Percentiles rank a stretch among this genome's conserved stretches.
These are phyloP conservation scores for Rhododendron henanense DNA, from an alignment of 148 eudicot genomes.

Conservation along the genomic window DNA sequence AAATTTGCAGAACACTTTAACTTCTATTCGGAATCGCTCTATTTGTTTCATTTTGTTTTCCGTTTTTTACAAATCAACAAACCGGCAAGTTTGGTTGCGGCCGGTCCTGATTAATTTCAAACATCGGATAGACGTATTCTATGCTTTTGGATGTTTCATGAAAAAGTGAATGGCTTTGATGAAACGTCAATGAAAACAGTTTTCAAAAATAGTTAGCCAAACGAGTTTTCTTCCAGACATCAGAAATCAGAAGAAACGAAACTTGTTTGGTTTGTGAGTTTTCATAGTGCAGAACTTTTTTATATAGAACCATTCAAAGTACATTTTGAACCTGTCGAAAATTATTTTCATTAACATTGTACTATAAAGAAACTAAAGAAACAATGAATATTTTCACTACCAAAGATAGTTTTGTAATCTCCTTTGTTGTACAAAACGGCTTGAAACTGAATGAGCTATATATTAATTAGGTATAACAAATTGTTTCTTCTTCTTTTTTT, in stretches of 20 bases:
- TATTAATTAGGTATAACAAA: not conserved
- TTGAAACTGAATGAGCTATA: not conserved
- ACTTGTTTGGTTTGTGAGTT: not conserved
- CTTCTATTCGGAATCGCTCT: not conserved
- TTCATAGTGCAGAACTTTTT: not conserved
- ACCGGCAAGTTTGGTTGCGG: not conserved
- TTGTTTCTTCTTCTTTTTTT: no score
- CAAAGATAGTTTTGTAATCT: not conserved
- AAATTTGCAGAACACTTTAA: not conserved
- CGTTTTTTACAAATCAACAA: not conserved
- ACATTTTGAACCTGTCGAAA: not conserved
- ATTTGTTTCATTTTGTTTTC: not conserved
- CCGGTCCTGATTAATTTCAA: not conserved
- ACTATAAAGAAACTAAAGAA: no score
- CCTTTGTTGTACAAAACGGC: not conserved
- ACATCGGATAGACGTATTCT: not conserved
- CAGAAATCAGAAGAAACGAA: not conserved
- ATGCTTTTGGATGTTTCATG: not conserved
- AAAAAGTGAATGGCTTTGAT: not conserved
- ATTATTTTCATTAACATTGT: no score
- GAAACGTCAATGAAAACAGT: not conserved
- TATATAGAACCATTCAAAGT: no score
- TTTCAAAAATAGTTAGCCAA: not conserved
- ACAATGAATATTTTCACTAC: not conserved
- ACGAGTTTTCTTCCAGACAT: not conserved